Conservation (phyloP, 2,329 filamentous ascomycete species). For the Meredithiella fracta region DNA sequence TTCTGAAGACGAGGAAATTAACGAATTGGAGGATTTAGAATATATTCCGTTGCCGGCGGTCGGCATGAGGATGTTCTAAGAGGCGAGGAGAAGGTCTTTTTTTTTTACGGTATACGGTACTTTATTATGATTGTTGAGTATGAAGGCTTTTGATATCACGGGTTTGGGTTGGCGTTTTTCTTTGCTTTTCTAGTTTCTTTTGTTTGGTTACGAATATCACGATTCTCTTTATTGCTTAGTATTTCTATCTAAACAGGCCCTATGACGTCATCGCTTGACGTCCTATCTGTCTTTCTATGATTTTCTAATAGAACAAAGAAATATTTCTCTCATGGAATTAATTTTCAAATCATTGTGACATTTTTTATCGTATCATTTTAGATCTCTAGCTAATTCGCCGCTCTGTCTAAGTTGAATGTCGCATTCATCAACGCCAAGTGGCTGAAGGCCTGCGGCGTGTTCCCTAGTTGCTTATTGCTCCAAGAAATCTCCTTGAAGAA, state of each 20-base stretch:
- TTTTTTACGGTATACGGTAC: neutral
- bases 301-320: neutral
- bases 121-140: neutral
- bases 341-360: neutral
- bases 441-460: constrained; percentile 65
- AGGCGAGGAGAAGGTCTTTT: neutral
- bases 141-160: neutral
- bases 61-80: neutral
- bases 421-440: constrained; percentile 61
- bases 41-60: constrained; percentile 9
- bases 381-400: constrained; percentile 13
- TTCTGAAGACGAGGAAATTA: constrained; percentile 4
- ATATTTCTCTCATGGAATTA: neutral
- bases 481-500: constrained; percentile 65
- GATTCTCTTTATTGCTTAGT: constrained; percentile 5
- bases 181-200: neutral
- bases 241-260: no score
- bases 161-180: neutral
- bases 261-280: no score
- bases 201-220: constrained; percentile 6
- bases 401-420: constrained; percentile 56
- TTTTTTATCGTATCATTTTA: neutral
- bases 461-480: constrained; percentile 61
- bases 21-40: constrained; percentile 12
- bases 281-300: neutral